Evolutionary conservation across 495 filamentous ascomycete genomes (phyloP).

Genomic region (Aspergillus bertholletiae): DNA sequence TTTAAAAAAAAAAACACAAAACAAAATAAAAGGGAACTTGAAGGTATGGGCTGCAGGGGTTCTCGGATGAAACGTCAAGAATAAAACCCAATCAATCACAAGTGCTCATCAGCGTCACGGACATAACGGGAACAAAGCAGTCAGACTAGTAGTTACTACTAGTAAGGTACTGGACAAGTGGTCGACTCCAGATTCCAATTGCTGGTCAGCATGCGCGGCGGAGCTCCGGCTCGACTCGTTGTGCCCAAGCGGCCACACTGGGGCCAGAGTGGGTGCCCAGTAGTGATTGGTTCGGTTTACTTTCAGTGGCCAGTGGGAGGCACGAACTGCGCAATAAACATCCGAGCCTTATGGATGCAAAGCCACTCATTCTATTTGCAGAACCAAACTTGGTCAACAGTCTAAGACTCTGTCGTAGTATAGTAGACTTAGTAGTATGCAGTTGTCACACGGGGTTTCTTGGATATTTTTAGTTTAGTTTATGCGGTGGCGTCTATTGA

Average conservation of each 20-base stretch:
- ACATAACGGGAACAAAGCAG: neutral
- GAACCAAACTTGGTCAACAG: neutral
- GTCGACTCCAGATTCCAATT: neutral
- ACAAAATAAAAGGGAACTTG: too few relatives aligned
- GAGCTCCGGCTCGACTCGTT: neutral
- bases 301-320: neutral
- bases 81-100: slow-evolving; percentile 2
- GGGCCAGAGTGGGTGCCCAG: neutral
- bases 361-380: neutral
- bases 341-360: slow-evolving; percentile 6
- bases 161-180: neutral
- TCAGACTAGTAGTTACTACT: neutral
- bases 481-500: too few relatives aligned
- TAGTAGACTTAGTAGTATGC: too few relatives aligned
- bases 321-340: neutral
- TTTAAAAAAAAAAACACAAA: too few relatives aligned
- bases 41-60: neutral
- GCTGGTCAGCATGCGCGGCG: neutral
- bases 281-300: neutral
- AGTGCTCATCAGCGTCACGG: neutral
- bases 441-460: too few relatives aligned
- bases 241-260: neutral
- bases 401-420: too few relatives aligned
- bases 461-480: too few relatives aligned
- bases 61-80: slow-evolving; percentile 4